Evolutionary conservation across 768 basidiomycete genomes (phyloP).

Genomic region (Xerocomus potaroensis): DNA sequence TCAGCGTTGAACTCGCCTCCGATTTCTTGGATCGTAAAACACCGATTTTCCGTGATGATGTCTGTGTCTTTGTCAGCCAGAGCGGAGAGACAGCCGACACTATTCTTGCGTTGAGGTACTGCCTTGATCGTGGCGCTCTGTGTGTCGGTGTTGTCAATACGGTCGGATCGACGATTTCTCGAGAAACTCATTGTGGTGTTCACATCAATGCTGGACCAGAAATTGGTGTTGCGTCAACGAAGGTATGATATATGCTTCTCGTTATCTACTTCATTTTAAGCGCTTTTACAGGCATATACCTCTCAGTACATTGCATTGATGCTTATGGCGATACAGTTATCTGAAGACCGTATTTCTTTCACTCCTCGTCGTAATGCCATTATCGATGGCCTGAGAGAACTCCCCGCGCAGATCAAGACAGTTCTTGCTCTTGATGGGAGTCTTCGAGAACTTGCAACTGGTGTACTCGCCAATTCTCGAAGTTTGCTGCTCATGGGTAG

Average conservation of each 20-base stretch:
- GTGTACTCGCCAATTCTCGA: constrained; percentile 71
- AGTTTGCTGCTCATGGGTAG: constrained; percentile 95
- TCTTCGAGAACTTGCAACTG: constrained; percentile 80
- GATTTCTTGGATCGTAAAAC: constrained; percentile 99
- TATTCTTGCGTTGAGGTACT: constrained; percentile 93
- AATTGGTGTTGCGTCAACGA: constrained; percentile 98
- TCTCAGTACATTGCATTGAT: constrained; percentile 97
- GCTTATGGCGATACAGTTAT: constrained; percentile 98
- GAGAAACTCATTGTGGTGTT: constrained; percentile 98
- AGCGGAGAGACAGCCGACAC: constrained; percentile 99
- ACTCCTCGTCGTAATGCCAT: constrained; percentile 87
- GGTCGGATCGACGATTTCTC: constrained; percentile 95
- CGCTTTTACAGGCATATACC: constrained; percentile 73
- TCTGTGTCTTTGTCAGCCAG: constrained; percentile 94
- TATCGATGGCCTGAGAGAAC: constrained; percentile 87
- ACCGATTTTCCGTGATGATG: constrained; percentile 98
- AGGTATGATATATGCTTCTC: constrained; percentile 41
- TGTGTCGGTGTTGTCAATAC: constrained; percentile 98
- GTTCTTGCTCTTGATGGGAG: constrained; percentile 75
- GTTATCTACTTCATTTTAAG: not conserved
- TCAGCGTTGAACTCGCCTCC: constrained; percentile 93
- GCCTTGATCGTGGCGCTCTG: constrained; percentile 92
- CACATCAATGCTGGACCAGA: constrained; percentile 99
- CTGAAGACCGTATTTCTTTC: constrained; percentile 94
- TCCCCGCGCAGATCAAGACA: constrained; percentile 84